These are phyloP conservation scores for Erucastrum elatum DNA, from an alignment of 345 rosid genomes.

Conservation along the genomic window DNA sequence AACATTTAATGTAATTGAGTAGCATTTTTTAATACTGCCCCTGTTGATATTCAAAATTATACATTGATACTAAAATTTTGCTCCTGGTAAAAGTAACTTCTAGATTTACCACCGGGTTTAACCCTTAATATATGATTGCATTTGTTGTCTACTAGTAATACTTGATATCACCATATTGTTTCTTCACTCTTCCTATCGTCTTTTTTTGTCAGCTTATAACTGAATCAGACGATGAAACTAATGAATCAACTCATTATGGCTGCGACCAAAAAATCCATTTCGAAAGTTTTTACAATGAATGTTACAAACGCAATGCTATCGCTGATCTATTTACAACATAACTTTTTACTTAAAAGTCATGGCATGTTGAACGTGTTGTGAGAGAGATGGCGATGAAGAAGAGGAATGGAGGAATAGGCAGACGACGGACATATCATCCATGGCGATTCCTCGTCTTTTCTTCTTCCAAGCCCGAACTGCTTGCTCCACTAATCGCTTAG, in stretches of 20 bases:
- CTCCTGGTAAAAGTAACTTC: too few species aligned
- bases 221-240: background rate
- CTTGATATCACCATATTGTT: background rate
- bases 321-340: background rate
- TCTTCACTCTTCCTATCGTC: background rate
- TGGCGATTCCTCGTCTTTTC: slow-evolving; percentile 71
- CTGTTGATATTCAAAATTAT: too few species aligned
- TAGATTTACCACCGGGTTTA: too few species aligned
- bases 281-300: slow-evolving; percentile 1
- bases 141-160: background rate
- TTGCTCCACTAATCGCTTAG: slow-evolving; percentile 63
- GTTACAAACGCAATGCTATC: slow-evolving; percentile 6
- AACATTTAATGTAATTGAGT: too few species aligned
- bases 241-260: slow-evolving; percentile 1
- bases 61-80: too few species aligned
- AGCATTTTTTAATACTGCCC: too few species aligned
- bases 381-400: slow-evolving; percentile 19
- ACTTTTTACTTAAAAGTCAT: slow-evolving; percentile 16
- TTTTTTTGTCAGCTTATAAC: background rate
- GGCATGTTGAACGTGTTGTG: slow-evolving; percentile 28
- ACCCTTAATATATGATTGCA: background rate
- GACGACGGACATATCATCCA: slow-evolving; percentile 93
- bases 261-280: background rate
- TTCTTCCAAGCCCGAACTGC: slow-evolving; percentile 72
- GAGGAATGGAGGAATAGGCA: slow-evolving; percentile 80